Conservation (phyloP, 306 rosid genomes). For the Delonix regia region DNA sequence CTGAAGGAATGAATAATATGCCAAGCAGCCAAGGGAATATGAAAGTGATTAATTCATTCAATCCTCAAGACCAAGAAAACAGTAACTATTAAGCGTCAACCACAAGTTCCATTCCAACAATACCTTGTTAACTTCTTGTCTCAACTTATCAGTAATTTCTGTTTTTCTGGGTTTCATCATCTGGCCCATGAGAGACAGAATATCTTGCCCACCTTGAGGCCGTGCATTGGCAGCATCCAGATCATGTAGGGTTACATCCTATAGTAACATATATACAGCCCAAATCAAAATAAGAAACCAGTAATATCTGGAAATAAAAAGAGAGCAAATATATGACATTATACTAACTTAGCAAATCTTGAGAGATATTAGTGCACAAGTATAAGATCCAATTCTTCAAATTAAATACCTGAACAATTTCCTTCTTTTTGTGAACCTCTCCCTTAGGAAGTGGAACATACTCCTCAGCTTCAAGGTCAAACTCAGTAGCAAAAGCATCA, state of each 20-base stretch:
- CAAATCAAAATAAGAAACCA: constrained; percentile 21
- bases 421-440: constrained; percentile 97
- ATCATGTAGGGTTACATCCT: constrained; percentile 96
- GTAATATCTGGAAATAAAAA: constrained; percentile 15
- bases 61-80: neutral
- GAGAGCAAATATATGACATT: too few species aligned
- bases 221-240: constrained; percentile 90
- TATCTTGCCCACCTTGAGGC: constrained; percentile 98
- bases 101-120: too few species aligned
- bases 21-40: too few species aligned
- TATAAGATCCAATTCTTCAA: constrained; percentile 6
- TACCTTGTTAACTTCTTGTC: constrained; percentile 89
- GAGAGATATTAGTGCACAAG: constrained; percentile 13
- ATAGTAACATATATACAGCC: neutral
- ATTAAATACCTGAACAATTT: constrained; percentile 86
- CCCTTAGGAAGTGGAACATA: constrained; percentile 99
- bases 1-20: too few species aligned
- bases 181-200: constrained; percentile 96
- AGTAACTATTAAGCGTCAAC: neutral
- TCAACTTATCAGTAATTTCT: constrained; percentile 90
- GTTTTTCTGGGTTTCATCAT: constrained; percentile 99
- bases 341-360: constrained; percentile 9
- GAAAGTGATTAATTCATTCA: constrained; percentile 9
- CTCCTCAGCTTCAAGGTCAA: constrained; percentile 98
- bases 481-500: constrained; percentile 97